phyloP scores from a whole-genome alignment of 2,329 filamentous ascomycete genomes.

The Iodosphaeria phyllophila region DNA sequence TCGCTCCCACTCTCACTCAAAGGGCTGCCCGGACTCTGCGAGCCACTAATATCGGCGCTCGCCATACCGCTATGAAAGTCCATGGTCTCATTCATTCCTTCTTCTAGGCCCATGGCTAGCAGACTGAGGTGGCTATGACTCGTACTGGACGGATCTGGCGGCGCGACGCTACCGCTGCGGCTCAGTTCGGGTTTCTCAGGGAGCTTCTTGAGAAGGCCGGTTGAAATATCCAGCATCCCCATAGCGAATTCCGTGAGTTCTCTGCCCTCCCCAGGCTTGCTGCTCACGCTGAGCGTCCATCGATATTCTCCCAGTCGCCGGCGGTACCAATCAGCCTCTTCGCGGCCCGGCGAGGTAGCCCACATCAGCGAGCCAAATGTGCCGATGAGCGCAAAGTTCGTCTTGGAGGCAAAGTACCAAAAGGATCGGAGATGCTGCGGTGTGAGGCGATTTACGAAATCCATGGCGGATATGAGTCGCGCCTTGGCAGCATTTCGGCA shows the following conservation, averaged over 20 bases:
- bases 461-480: conserved; percentile 86
- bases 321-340: conserved; percentile 88
- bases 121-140: too few species aligned
- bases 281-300: conserved; percentile 82
- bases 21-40: conserved; percentile 28
- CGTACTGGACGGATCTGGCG: too few species aligned
- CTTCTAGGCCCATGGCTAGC: conserved; percentile 17
- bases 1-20: conserved; percentile 33
- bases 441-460: conserved; percentile 85
- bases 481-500: conserved; percentile 89
- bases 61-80: conserved; percentile 23
- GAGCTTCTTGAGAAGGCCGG: conserved; percentile 47
- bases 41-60: conserved; percentile 28
- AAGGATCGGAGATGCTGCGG: conserved; percentile 76
- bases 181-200: conserved; percentile 53
- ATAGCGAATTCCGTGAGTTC: conserved; percentile 53
- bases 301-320: conserved; percentile 72
- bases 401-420: conserved; percentile 79
- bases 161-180: conserved; percentile 27
- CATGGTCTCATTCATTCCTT: too few species aligned
- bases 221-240: conserved; percentile 57
- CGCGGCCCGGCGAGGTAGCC: conserved; percentile 69
- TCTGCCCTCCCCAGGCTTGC: conserved; percentile 44
- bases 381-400: conserved; percentile 86
- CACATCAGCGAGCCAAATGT: conserved; percentile 83